Evolutionary conservation across 345 rosid species (phyloP).

Genomic region (Reutealis trisperma): DNA sequence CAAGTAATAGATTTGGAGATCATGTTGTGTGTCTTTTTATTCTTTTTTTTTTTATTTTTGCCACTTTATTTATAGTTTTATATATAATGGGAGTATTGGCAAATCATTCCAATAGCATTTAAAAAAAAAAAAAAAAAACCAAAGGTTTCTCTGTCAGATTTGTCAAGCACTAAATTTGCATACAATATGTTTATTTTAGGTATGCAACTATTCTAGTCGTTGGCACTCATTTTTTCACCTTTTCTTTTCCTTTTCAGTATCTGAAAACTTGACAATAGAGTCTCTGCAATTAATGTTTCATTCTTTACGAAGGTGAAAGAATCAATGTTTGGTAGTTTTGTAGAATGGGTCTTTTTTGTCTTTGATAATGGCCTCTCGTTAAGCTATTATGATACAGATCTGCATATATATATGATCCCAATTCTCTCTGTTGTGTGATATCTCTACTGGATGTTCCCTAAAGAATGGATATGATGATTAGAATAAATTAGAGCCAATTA

Average conservation of each 20-base stretch:
- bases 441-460: constrained; percentile 35
- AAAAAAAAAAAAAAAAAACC: neutral
- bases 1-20: constrained; percentile 33
- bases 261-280: constrained; percentile 9
- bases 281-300: neutral
- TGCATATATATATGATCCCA: constrained; percentile 6
- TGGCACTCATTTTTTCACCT: neutral
- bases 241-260: neutral
- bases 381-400: constrained; percentile 1
- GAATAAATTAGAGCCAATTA: constrained; percentile 20
- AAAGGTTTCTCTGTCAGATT: constrained; percentile 33
- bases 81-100: too few relatives aligned
- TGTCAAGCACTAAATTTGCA: constrained; percentile 5
- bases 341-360: constrained; percentile 13
- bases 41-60: neutral
- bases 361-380: constrained; percentile 22
- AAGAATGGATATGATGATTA: constrained; percentile 31
- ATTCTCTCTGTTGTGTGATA: constrained; percentile 31
- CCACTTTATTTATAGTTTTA: neutral
- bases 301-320: constrained; percentile 4
- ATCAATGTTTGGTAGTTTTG: neutral
- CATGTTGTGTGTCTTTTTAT: constrained; percentile 26
- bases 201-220: constrained; percentile 9
- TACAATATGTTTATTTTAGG: constrained; percentile 15
- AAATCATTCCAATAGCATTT: constrained; percentile 24